A percentile compares a stretch with the other conserved stretches of the same genome.
phyloP scores from a whole-genome alignment of 306 rosid genomes.

The Acacia crassicarpa region DNA sequence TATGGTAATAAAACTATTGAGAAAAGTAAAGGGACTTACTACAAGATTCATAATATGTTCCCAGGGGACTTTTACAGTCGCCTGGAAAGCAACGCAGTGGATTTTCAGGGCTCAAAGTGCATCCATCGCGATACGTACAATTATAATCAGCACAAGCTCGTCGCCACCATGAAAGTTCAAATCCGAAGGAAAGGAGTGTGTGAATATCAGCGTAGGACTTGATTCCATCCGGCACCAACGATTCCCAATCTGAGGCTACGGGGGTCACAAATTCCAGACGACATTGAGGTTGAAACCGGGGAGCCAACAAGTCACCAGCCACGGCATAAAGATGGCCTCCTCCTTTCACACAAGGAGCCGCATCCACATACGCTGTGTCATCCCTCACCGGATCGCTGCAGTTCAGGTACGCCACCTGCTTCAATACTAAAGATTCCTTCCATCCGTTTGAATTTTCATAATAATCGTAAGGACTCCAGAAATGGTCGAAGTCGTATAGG shows the following conservation, averaged over 20 bases:
- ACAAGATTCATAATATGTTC: too few species aligned
- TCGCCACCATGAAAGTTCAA: not conserved
- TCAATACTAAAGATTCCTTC: too few species aligned
- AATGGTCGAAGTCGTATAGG: too few species aligned
- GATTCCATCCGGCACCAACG: not conserved
- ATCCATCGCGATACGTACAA: fast-evolving
- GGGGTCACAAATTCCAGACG: not conserved
- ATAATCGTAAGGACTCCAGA: too few species aligned
- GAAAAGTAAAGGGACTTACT: too few species aligned
- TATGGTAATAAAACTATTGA: too few species aligned
- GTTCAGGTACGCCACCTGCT: not conserved
- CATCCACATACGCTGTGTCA: not conserved
- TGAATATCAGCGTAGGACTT: not conserved
- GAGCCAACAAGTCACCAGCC: not conserved
- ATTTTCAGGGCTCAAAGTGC: too few species aligned
- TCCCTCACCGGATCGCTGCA: conserved; percentile 1
- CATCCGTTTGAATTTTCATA: too few species aligned
- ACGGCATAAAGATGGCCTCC: not conserved
- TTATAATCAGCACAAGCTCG: not conserved
- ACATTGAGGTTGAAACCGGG: not conserved
- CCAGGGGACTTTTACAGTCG: too few species aligned
- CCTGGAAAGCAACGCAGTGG: too few species aligned
- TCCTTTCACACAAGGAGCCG: not conserved
- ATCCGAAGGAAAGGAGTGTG: not conserved
- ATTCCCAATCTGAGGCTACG: not conserved